Base-by-base conservation (phyloP, 257 asterid genomes). In the Ligustrum vulgare region DNA sequence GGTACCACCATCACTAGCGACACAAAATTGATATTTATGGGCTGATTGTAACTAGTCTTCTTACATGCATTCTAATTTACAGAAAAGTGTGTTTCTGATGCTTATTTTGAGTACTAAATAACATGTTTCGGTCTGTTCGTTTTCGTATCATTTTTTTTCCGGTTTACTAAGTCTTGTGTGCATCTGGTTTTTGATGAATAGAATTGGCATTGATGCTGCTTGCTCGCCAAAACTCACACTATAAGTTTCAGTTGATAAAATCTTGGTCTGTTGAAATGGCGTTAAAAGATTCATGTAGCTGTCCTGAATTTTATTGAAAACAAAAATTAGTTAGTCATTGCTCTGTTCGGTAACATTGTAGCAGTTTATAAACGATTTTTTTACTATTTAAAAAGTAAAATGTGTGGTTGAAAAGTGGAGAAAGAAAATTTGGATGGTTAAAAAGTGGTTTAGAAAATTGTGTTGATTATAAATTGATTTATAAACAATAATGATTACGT, bases 1-100 rank as follows among this genome's bases (percentile, higher is more conserved):
- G 71, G 49, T 77, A 64, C 73, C 54, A 80, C 15, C 64, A 13
- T 36, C 62, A 22, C 45, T 10, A 34, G 74, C 13, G 15, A 34
- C 35, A n/a, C 73, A 37, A 47, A 39, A 69, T 20, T 47, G 33
- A 36, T 47, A 45, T 43, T 22, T 23, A 2, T 16, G 31, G 43
- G 22, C 12, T 70, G 8, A 23, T 22, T 45, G 18, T 25, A 60
- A 60, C 67, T 22, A 60, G 34, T 23, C 67, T 9, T 60, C 67
- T 60, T 25, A 10, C 16, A 25, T 60, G 23, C 31, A 7, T 16
- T 60, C 2, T 9, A 3, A 3, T 60, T 22, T 60, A 2, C 35
- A 25, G 66, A 11, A 8, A 3, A 23, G 35, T 16, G 8, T 23
- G 67, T 60, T 23, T 60, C 34, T 60, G 9, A 60, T 25, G 35